Conservation (phyloP, 2,329 filamentous ascomycete genomes). For the Paraconiothyrium sp. region DNA sequence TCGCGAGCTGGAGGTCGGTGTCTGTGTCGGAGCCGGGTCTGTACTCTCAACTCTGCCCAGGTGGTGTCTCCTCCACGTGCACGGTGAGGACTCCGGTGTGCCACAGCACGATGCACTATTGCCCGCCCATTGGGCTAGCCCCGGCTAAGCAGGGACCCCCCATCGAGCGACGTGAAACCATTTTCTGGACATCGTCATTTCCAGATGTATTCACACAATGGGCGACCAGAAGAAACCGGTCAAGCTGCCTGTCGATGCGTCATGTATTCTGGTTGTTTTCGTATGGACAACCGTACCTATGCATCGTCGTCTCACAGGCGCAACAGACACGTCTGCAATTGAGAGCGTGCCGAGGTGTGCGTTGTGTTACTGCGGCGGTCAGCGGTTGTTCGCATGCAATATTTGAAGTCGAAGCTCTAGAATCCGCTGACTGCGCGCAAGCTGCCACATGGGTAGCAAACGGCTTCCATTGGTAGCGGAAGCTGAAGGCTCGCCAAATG, state of each 20-base stretch:
- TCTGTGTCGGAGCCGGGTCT: background rate
- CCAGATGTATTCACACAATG: background rate
- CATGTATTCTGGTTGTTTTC: background rate
- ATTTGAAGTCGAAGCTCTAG: no score
- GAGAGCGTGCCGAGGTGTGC: no score
- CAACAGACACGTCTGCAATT: no score
- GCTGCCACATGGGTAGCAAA: constrained; percentile 5
- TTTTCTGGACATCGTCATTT: constrained; percentile 9
- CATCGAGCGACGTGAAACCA: constrained; percentile 8
- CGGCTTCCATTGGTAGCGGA: constrained; percentile 4
- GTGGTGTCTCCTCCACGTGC: constrained; percentile 4
- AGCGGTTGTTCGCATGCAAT: no score
- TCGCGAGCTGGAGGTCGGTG: background rate
- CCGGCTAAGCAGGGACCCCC: constrained; percentile 3
- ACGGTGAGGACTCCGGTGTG: constrained; percentile 2
- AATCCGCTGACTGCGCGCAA: background rate
- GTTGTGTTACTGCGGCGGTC: no score
- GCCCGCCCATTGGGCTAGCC: constrained; percentile 2
- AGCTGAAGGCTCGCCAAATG: background rate
- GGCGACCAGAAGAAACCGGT: background rate
- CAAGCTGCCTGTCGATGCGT: background rate
- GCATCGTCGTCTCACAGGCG: no score
- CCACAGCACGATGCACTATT: constrained; percentile 4
- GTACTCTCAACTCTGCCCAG: background rate
- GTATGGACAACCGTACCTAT: background rate